Base-by-base conservation (phyloP, 202 grass and related monocot species). In the Zizania palustris region DNA sequence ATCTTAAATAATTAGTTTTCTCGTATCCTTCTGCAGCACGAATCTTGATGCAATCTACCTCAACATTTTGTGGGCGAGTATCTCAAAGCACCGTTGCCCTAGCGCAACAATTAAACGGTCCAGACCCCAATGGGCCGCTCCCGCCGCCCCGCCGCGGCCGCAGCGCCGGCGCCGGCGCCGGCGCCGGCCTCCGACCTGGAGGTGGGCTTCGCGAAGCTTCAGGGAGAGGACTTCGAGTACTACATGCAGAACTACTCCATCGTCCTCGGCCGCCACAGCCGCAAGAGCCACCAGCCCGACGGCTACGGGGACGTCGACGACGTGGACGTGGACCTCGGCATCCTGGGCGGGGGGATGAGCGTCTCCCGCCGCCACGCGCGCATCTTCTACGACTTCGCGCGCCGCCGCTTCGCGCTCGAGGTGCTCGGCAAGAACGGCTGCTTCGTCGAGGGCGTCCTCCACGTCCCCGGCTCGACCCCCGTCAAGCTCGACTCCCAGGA, bases 191-290 rank as follows among this genome's bases (percentile, higher is more conserved):
- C 79, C 5, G 85, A 92, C 22, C 42, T 69, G n/a, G 83, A 85
- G 65, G 89, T 94, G 21, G 95, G 89, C n/a, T 92, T 98, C 50
- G 95, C 95, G 35, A 98, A 98, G 85, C 91, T 98, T 11, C 85
- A 94, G 69, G 95, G 95, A 4, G 85, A 92, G 67, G 85, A 84
- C 61, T 98, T 98, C 71, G 87, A 94, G 74, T 92, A 88, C 85
- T 98, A 92, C 95, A 98, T 98, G 91, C 95, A 94, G 78, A 95
- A 89, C 38, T 98, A 98, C 75, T 98, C 95, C 42, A 95, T 95
- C 73, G 57, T 87, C 40, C 75, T 98, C 16, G 95, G 95, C 44
- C 87, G 91, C 71, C 51, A 72, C 72, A 90, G 91, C 66, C 84
- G 73, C 78, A 87, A 84, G 71, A 83, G 75, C 48, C 58, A 73